Evolutionary conservation across 78 protist species (phyloP).

Genomic region (Protostelium mycophagum): DNA sequence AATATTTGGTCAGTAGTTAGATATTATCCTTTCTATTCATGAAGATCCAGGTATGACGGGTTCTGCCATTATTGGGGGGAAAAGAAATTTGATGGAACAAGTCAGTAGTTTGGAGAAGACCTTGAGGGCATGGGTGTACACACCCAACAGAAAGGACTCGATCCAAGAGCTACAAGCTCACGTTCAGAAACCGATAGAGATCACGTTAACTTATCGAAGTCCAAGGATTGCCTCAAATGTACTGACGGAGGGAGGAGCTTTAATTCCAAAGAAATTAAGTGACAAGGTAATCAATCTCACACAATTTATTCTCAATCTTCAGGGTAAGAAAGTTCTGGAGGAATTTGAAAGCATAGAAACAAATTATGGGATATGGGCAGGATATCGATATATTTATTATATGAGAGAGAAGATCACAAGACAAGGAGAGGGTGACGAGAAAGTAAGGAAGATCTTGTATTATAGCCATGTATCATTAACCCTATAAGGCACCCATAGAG

Average conservation of each 20-base stretch:
- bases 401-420: too few relatives aligned
- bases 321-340: background rate
- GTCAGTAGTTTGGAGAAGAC: background rate
- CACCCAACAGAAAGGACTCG: background rate
- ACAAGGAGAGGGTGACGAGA: too few relatives aligned
- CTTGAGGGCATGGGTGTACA: background rate
- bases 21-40: background rate
- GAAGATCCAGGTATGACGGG: background rate
- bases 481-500: too few relatives aligned
- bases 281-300: too few relatives aligned
- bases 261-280: too few relatives aligned
- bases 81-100: background rate
- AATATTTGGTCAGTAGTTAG: background rate
- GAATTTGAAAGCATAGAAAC: background rate
- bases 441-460: too few relatives aligned
- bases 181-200: background rate
- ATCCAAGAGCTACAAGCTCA: background rate
- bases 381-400: too few relatives aligned
- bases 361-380: background rate
- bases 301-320: too few relatives aligned
- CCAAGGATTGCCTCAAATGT: too few relatives aligned
- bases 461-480: too few relatives aligned
- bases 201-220: background rate
- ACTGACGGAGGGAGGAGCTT: too few relatives aligned
- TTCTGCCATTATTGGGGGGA: background rate